Conservation (phyloP, 129 eudicot species). For the Silybum marianum region DNA sequence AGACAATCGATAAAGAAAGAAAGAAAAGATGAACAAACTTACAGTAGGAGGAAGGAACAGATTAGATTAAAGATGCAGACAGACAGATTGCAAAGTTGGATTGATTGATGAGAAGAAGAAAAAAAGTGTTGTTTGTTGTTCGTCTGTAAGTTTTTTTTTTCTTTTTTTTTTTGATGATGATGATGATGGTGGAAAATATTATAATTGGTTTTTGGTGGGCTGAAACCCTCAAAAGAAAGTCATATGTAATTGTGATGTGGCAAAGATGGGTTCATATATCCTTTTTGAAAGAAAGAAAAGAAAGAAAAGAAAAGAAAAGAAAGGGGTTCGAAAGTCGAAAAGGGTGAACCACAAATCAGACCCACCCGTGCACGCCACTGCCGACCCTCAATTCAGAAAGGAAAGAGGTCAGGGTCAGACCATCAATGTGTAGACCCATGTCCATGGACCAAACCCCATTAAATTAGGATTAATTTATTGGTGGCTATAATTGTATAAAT, state of each 20-base stretch:
- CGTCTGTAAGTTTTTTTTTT: constrained; percentile 6
- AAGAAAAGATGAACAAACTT: constrained; percentile 8
- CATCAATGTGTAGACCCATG: neutral
- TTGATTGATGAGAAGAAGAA: constrained; percentile 3
- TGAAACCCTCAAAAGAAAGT: constrained; percentile 19
- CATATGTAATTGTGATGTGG: constrained; percentile 7
- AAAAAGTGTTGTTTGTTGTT: constrained; percentile 3
- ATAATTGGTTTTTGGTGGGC: constrained; percentile 28
- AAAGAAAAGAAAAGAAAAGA: neutral
- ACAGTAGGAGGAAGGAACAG: neutral
- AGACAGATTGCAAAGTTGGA: constrained; percentile 25
- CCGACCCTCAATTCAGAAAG: neutral
- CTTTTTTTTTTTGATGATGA: neutral
- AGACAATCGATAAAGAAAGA: neutral
- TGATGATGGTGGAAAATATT: neutral
- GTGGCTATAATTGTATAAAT: no score
- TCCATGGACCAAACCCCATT: no score
- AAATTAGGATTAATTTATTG: no score
- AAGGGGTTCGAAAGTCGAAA: neutral
- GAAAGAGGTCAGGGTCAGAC: neutral
- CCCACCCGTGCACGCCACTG: constrained; percentile 28
- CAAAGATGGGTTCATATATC: constrained; percentile 21
- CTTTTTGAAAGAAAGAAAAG: neutral
- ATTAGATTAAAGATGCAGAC: constrained; percentile 15
- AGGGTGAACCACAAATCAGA: neutral